These are phyloP conservation scores for Nitzschia sp. DNA, from an alignment of 108 stramenopile species.

Conservation along the genomic window DNA sequence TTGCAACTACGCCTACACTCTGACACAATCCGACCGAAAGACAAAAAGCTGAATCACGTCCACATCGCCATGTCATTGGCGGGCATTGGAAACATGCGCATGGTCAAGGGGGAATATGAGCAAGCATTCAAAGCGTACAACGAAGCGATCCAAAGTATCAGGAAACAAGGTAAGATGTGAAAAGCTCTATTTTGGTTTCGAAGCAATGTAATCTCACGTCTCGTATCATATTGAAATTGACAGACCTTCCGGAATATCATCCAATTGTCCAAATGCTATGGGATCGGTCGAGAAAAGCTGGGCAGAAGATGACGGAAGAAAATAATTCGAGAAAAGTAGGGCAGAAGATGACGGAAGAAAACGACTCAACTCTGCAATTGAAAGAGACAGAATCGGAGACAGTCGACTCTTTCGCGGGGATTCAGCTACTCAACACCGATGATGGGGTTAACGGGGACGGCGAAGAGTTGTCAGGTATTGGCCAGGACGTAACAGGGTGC, in stretches of 20 bases:
- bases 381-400: not conserved
- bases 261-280: slow-evolving; percentile 25
- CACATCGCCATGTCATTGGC: slow-evolving; percentile 42
- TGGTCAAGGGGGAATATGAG: slow-evolving; percentile 24
- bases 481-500: not conserved
- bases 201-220: too few species aligned
- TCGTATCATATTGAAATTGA: too few species aligned
- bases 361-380: not conserved
- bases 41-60: slow-evolving; percentile 23
- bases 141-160: slow-evolving; percentile 24
- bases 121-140: slow-evolving; percentile 36
- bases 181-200: too few species aligned
- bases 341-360: not conserved
- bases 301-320: slow-evolving; percentile 6
- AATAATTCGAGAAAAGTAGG: not conserved
- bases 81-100: slow-evolving; percentile 42
- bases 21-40: slow-evolving; percentile 23
- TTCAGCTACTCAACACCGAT: not conserved
- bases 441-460: not conserved
- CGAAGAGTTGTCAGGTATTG: not conserved
- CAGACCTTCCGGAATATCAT: slow-evolving; percentile 18
- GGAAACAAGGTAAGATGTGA: slow-evolving; percentile 23
- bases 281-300: slow-evolving; percentile 25
- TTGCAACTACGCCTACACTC: slow-evolving; percentile 29
- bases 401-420: not conserved